Base-by-base conservation (phyloP, 768 basidiomycete species). In the Suillus placidus region DNA sequence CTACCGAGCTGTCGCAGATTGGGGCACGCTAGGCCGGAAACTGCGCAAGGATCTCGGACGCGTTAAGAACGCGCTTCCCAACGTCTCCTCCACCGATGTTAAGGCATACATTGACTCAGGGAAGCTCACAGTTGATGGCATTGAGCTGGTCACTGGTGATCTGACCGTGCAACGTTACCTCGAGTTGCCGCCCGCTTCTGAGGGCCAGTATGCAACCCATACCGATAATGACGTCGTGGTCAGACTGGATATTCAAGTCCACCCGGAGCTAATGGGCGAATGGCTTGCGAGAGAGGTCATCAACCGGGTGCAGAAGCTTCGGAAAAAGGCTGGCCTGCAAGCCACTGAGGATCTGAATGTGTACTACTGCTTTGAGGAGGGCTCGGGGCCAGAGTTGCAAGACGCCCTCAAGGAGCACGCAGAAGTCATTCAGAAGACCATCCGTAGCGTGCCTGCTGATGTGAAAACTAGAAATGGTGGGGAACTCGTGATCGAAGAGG, bases 141-240 rank as follows among this genome's bases (percentile, higher is more conserved):
- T 98, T 73, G 85, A 92, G 72, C 88, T 99, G 60, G 84, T 93
- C 61, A 83, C 86, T 66, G 97, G 96, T n/a, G 97, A 99, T 73
- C 82, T 99, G 67, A 84, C 91, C 16, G 93, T 98, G 23, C 91
- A 93, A 68, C 90, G 97, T 4, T 97, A 92, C 78, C 90, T 98
- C 68, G 95, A 97, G 71, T 81, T 93, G 0, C 90, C 88, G 1
- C 68, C 88, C 1, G 76, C 80, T 2, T 79, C 81, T 13, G 84
- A 88, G 71, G 85, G 83, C 56, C 88, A 89, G 69, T 91, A 87
- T 69, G 88, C 89, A 49, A 94, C 92, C 35, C 89, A 95, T 68
- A 94, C 95, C 26, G 94, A 99, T 79, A 93, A 91, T 72, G 95
- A 99, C 70, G 95, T 98, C 61, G 96, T 97, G 58, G 86, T 99